These are phyloP conservation scores for Apium graveolens DNA, from an alignment of 129 eudicot genomes.

Conservation along the genomic window DNA sequence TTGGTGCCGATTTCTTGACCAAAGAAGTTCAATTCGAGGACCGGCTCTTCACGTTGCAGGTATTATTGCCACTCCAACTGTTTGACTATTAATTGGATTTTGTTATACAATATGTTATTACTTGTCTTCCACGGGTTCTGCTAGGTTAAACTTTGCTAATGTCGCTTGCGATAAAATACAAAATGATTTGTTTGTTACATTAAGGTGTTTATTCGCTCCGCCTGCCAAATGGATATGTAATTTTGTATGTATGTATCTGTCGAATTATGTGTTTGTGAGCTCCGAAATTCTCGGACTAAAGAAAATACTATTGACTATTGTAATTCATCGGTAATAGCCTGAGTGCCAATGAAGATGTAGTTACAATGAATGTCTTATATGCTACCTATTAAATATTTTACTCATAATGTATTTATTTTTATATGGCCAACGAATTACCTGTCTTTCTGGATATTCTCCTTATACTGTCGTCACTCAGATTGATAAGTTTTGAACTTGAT, in stretches of 20 bases:
- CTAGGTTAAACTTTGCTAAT: neutral
- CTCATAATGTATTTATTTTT: neutral
- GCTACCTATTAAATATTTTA: neutral
- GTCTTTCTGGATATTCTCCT: too few relatives aligned
- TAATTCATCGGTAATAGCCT: neutral
- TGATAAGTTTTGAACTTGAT: neutral
- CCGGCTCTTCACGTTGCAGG: slow-evolving; percentile 21
- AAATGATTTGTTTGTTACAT: neutral
- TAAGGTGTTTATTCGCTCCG: neutral
- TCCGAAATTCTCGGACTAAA: neutral
- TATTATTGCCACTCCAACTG: neutral
- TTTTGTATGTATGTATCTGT: neutral
- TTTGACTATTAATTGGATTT: too few relatives aligned
- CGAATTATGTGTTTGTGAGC: neutral
- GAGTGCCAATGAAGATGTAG: neutral
- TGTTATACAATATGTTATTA: too few relatives aligned
- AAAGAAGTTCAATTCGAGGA: slow-evolving; percentile 22
- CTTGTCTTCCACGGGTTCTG: too few relatives aligned
- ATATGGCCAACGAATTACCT: neutral
- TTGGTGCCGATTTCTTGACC: slow-evolving; percentile 26
- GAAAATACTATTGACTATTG: neutral
- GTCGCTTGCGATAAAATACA: neutral
- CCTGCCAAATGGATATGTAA: neutral
- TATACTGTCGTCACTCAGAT: neutral
- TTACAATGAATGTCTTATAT: neutral